Evolutionary conservation across 148 eudicot genomes (phyloP), one percentile per base, ranked within the genome.

Genomic region (Chenopodium quinoa): DNA sequence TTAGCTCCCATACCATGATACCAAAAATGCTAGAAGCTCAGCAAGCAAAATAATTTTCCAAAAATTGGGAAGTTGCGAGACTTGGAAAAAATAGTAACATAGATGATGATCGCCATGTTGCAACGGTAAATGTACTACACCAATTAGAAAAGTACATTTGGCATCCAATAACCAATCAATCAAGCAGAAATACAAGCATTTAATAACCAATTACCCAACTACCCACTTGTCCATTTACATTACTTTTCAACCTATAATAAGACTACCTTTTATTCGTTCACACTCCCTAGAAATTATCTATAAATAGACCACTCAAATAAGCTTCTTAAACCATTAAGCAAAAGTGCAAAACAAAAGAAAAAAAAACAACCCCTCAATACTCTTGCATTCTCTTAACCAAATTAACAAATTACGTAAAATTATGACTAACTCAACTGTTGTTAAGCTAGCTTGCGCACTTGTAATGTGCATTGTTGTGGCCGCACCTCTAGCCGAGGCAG

Each of bases 401-500:
- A 22, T 6, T 22, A 19, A 4, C 25, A 62, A 62, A 22, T 23
- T 48, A 48, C 52, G 52, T 48, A 48, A 9, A 62, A 62, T 27
- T 62, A 85, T 85, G 84, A 82, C 76, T 14, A 70, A n/a, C 82
- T 73, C 88, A 78, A 65, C 20, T 23, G 1, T 76, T 14, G 14
- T 77, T 9, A 86, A 82, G 86, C 12, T 82, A 5, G 75, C 77
- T 12, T 80, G 77, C 37, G 72, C 83, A 37, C 77, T 79, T 68
- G 4, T 86, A 1, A 12, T 83, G 71, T 81, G 88, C 84, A 86
- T 90, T 88, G 56, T 86, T 78, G 79, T 84, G 76, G 54, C 34
- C 31, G 82, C 83, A n/a, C 85, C 90, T 2, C 47, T 65, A 63
- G 85, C 86, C 13, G 81, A 85, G 75, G 89, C 79, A 6, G 78